Evolutionary conservation across 2,329 filamentous ascomycete genomes (phyloP), one percentile per base, ranked within the genome.

Genomic region (Beauveria rudraprayagi): DNA sequence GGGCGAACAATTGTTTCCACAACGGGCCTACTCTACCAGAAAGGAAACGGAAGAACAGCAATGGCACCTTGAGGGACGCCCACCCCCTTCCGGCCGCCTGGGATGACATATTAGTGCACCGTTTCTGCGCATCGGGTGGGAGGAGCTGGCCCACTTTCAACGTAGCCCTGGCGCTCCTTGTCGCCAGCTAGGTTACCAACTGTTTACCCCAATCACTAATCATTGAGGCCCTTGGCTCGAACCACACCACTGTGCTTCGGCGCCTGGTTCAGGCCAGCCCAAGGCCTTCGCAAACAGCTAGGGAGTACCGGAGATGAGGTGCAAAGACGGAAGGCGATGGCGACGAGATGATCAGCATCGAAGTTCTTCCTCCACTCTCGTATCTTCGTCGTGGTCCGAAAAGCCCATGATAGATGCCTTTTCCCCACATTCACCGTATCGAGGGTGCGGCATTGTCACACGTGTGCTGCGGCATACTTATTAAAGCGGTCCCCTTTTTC

Each of bases 111-210:
- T 28, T 48, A 26, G 26, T 41, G 48, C 56, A 60, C 57, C 57
- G 57, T 60, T 60, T 59, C 26, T 53, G 40, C 40, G 50, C 37
- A 48, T 30, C 47, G 57, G 41, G 40, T 59, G 26, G 47, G 19
- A 44, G 24, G 28, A n/a, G 26, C 6, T 3, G 48, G 19, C 48
- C 57, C 57, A 52, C 57, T 43, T 46, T 34, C 47, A 59, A 59
- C 17, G 46, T 44, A 50, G 55, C 46, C 24, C 56, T 26, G 19
- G 11, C 50, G 14, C 56, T 30, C 34, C 24, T 16, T 40, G 43
- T 50, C 56, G 44, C 56, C 47, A 51, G 30, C 30, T 34, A 5
- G 10, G 11, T 2, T 34, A 34, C 30, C 5, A 37, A 37, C 34
- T 16, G 34, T 16, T 6, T 37, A 37, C 11, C 11, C 34, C 24